Evolutionary conservation across 129 eudicot genomes (phyloP), one percentile per base, ranked within the genome.

Genomic region (Pseudognaphalium luteoalbum): DNA sequence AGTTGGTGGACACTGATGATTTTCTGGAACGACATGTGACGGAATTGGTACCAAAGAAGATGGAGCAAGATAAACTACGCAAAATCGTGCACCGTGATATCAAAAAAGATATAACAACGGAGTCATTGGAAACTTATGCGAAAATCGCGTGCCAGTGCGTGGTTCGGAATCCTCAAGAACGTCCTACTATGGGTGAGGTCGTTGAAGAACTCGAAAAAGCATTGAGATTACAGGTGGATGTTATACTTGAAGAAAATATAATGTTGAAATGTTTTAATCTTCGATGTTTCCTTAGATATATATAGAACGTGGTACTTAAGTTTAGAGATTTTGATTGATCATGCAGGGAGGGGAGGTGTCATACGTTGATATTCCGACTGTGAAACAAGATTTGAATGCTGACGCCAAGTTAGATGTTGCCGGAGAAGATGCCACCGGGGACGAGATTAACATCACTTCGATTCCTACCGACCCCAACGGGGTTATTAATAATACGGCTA

Each of bases 11-110:
- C 59, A 80, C 80, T 3, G 84, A 80, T 19, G 84, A 80, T 80
- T 80, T 67, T 68, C 58, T 74, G 70, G 84, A 80, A 59, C 70
- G 80, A 7, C 84, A 80, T 74, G 84, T 80, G 14, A 41, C 84
- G 0, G 80, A 80, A 80, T 60, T 80, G 80, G 80, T 80, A 28
- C 84, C 84, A n/a, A 80, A 80, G 80, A 80, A 64, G 37, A 4
- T 80, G 57, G 64, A 74, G 20, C 76, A 74, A 22, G 50, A 80
- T 7, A 58, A 66, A 2, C 25, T 74, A 10, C 80, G 70, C n/a
- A 80, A 80, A 30, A 50, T 75, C 11, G 76, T 80, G 6, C 84
- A 80, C 10, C 50, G 22, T 4, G 80, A 80, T 58, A 80, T 80
- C 1, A 68, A 74, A 17, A 66, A 61, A 32, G 84, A 80, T 8